Base-by-base conservation (phyloP, 2,329 filamentous ascomycete genomes). In the Arthroderma sp. region DNA sequence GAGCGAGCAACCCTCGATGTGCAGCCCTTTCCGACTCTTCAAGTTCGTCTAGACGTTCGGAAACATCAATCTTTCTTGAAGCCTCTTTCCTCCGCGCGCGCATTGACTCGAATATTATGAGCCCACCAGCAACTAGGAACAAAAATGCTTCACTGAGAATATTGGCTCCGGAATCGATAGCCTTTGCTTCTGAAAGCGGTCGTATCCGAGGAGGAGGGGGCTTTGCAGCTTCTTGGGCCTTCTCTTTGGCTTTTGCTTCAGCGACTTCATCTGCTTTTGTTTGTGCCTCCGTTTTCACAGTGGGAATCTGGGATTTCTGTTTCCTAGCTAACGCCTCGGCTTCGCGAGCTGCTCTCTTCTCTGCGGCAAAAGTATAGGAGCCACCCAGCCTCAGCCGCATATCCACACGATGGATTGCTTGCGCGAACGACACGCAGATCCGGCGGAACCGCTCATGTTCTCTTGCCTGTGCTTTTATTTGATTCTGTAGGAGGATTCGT, bases 121-220 rank as follows among this genome's bases (percentile, higher is more conserved):
- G 60, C 0, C 73, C 66, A 4, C 75, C 77, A 1, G 75, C 80
- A 8, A 83, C 80, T 3, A 70, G 53, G 52, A 83, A 82, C 34
- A 83, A 68, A 55, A 83, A 83, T 0, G 74, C 63, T 55, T 83
- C 79, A 30, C 76, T 77, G 40, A 80, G 79, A 54, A 83, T 83
- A 50, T 79, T 82, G 3, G 79, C 80, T 3, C 79, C 80, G 33
- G 74, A 73, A 56, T 83, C 79, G 44, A 83, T 82, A 0, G 79
- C 79, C 53, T 81, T 80, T 8, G 74, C 70, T 57, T 83, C 80
- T 2, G 75, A 76, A 7, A 83, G 64, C 5, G 79, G 79, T 38
- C 78, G 66, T 45, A 83, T 81, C 31, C 71, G 71, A 4, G 74
- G 74, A 46, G 66, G 66, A 28, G 60, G 63, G 47, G 66, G 61